Conservation (phyloP, 1,284 basidiomycete genomes). For the Microbotryum saponariae region DNA sequence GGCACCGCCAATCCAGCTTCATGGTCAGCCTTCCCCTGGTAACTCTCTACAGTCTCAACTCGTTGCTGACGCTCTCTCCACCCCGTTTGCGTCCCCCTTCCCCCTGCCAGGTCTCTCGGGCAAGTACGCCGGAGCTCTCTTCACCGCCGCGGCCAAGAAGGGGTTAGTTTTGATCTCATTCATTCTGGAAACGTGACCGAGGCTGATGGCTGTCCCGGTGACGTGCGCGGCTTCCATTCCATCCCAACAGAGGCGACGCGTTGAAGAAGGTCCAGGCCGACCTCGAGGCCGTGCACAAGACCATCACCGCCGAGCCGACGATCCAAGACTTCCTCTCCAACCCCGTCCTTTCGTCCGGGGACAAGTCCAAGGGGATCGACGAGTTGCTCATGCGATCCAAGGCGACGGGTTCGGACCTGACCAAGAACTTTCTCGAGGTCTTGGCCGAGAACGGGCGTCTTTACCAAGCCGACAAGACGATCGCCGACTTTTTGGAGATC, state of each 20-base stretch:
- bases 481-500: slow-evolving; percentile 84
- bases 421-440: slow-evolving; percentile 84
- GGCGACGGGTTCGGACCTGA: slow-evolving; percentile 58
- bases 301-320: slow-evolving; percentile 36
- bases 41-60: neutral
- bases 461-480: slow-evolving; percentile 72
- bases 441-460: slow-evolving; percentile 92
- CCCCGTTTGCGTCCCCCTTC: neutral
- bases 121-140: slow-evolving; percentile 94
- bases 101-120: slow-evolving; percentile 48
- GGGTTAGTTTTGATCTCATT: slow-evolving; percentile 26
- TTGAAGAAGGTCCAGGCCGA: slow-evolving; percentile 77
- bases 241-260: slow-evolving; percentile 46
- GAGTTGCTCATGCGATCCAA: slow-evolving; percentile 50
- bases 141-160: slow-evolving; percentile 81
- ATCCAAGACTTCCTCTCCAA: slow-evolving; percentile 35
- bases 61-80: too few relatives aligned
- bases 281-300: slow-evolving; percentile 48
- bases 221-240: too few relatives aligned
- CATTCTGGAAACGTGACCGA: neutral
- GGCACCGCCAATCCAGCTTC: slow-evolving; percentile 28
- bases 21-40: slow-evolving; percentile 13
- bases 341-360: slow-evolving; percentile 65
- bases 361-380: slow-evolving; percentile 63
- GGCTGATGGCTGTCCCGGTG: neutral